A percentile compares a stretch with the other conserved stretches of the same genome.
Evolutionary conservation across 2,329 filamentous ascomycete species (phyloP).

Genomic region (Ascomycota sp.): DNA sequence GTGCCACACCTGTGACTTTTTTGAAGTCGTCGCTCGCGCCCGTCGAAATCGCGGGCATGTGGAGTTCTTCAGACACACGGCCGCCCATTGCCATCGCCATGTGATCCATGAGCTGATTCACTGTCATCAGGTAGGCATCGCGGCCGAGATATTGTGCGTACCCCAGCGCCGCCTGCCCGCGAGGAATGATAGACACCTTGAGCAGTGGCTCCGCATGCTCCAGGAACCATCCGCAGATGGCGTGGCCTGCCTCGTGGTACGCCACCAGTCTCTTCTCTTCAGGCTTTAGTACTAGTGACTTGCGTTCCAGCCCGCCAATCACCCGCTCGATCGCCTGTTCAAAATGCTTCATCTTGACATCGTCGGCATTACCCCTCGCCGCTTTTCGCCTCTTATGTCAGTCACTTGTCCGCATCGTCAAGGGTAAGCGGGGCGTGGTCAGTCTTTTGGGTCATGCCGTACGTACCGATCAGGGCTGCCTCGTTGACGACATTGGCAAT

Average conservation of each 20-base stretch:
- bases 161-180: slow-evolving; percentile 76
- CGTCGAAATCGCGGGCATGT: slow-evolving; percentile 89
- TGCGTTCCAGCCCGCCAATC: slow-evolving; percentile 89
- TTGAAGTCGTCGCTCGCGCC: slow-evolving; percentile 94
- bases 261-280: slow-evolving; percentile 90
- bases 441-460: no score
- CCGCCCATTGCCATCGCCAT: slow-evolving; percentile 99
- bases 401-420: slow-evolving; percentile 7
- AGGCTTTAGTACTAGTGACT: slow-evolving; percentile 77
- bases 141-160: slow-evolving; percentile 94
- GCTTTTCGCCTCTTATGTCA: slow-evolving; percentile 25
- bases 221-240: slow-evolving; percentile 96
- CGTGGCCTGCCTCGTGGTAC: slow-evolving; percentile 94
- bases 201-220: slow-evolving; percentile 87
- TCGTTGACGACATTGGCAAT: slow-evolving; percentile 98
- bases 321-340: slow-evolving; percentile 96
- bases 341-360: slow-evolving; percentile 74
- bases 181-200: slow-evolving; percentile 95
- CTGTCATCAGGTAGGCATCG: slow-evolving; percentile 89
- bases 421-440: no score
- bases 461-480: slow-evolving; percentile 78
- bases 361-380: slow-evolving; percentile 58
- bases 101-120: slow-evolving; percentile 89
- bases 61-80: slow-evolving; percentile 82
- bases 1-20: slow-evolving; percentile 91